phyloP scores from a whole-genome alignment of 2,329 filamentous ascomycete genomes.

The Pestalotiopsis sp. region DNA sequence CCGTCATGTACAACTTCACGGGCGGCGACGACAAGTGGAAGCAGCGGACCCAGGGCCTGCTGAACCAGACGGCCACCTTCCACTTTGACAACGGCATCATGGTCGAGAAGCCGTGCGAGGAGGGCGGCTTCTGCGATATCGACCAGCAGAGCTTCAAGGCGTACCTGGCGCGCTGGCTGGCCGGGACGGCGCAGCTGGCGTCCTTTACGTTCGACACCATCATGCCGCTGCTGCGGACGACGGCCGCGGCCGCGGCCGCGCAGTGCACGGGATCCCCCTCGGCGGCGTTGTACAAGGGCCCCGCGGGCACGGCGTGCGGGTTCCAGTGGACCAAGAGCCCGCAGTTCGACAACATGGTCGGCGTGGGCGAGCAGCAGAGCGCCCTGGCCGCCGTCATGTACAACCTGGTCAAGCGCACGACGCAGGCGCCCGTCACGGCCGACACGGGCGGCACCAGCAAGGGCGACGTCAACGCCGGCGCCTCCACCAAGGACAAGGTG shows the following conservation, averaged over 20 bases:
- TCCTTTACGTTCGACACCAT: conserved; percentile 54
- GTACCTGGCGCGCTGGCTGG: conserved; percentile 70
- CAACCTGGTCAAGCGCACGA: conserved; percentile 49
- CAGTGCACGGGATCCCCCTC: conserved; percentile 51
- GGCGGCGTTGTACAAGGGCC: conserved; percentile 48
- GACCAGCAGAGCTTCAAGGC: conserved; percentile 79
- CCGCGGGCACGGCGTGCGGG: conserved; percentile 65
- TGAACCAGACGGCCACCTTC: conserved; percentile 49
- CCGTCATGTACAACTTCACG: conserved; percentile 67
- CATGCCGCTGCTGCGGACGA: conserved; percentile 51
- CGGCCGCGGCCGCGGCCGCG: conserved; percentile 53
- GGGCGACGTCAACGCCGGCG: conserved; percentile 52
- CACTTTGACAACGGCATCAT: conserved; percentile 63
- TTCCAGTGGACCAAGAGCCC: conserved; percentile 60
- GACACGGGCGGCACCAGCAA: conserved; percentile 61
- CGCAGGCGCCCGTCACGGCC: conserved; percentile 49
- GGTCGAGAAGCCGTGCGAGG: conserved; percentile 70
- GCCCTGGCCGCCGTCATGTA: conserved; percentile 66
- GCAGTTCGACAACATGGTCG: conserved; percentile 60
- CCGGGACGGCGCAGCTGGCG: conserved; percentile 56
- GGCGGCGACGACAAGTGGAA: conserved; percentile 53
- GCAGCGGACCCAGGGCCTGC: conserved; percentile 59
- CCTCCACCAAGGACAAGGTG: conserved; percentile 25
- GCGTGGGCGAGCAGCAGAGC: conserved; percentile 73
- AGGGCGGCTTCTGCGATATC: conserved; percentile 60